Evolutionary conservation across 441 rosid species (phyloP).

Genomic region (Euphorbia celastroides): DNA sequence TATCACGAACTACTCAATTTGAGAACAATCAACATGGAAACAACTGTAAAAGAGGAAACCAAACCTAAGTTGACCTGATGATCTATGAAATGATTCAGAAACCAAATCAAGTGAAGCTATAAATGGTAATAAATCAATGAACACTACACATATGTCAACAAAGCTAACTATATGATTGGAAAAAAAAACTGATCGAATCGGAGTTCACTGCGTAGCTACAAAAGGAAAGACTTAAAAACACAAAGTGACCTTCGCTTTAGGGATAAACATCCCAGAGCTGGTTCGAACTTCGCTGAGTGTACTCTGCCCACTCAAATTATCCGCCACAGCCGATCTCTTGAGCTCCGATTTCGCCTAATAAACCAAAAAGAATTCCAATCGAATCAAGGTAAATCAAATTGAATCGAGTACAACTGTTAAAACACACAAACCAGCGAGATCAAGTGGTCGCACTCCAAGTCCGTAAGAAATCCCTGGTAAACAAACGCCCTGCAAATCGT

Average conservation of each 20-base stretch:
- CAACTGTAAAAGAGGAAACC: background rate
- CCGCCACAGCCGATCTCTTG: constrained; percentile 97
- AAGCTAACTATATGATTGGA: background rate
- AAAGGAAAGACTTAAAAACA: background rate
- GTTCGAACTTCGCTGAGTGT: constrained; percentile 82
- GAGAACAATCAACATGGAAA: background rate
- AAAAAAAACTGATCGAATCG: background rate
- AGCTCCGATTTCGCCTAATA: constrained; percentile 79
- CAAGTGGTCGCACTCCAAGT: constrained; percentile 88
- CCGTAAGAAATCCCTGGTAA: constrained; percentile 84
- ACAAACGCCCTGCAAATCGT: constrained; percentile 66
- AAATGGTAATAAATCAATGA: background rate
- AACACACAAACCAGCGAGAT: constrained; percentile 59
- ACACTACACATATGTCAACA: background rate
- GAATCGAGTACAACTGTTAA: background rate
- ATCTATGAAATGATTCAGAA: no score
- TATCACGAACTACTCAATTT: background rate
- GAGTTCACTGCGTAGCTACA: background rate
- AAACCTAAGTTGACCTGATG: background rate
- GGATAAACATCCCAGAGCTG: constrained; percentile 91
- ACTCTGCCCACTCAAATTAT: constrained; percentile 74
- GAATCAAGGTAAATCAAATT: background rate
- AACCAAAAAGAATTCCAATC: background rate
- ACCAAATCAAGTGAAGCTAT: background rate
- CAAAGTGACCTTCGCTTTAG: constrained; percentile 66